Evolutionary conservation across 2,329 filamentous ascomycete species (phyloP).

Genomic region (Paecilomyces niveus): DNA sequence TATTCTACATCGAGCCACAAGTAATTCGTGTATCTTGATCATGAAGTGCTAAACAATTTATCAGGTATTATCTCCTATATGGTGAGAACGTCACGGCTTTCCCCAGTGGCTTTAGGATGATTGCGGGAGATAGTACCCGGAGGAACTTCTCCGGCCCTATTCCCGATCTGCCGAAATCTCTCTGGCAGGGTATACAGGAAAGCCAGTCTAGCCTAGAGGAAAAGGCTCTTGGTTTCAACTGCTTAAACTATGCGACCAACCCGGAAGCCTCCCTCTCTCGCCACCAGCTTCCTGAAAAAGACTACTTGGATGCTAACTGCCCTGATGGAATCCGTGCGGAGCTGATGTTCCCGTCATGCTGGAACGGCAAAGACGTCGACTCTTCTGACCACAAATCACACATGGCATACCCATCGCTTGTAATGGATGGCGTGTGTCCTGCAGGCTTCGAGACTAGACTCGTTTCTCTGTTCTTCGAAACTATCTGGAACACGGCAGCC

Average conservation of each 20-base stretch:
- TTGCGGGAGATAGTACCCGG: conserved; percentile 63
- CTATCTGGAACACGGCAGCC: conserved; percentile 67
- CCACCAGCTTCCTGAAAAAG: conserved; percentile 74
- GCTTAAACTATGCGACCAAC: conserved; percentile 65
- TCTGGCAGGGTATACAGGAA: conserved; percentile 58
- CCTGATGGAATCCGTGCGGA: conserved; percentile 74
- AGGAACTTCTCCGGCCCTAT: conserved; percentile 65
- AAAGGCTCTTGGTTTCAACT: conserved; percentile 91
- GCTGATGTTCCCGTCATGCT: conserved; percentile 83
- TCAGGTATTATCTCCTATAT: conserved; percentile 74
- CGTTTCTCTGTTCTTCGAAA: conserved; percentile 75
- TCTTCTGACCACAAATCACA: conserved; percentile 53
- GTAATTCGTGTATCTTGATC: conserved; percentile 2
- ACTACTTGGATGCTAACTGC: conserved; percentile 73
- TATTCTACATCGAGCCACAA: conserved; percentile 2
- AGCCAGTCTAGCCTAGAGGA: conserved; percentile 66
- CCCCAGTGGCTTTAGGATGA: conserved; percentile 70
- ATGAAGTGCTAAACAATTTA: conserved; percentile 22
- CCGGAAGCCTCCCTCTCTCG: conserved; percentile 72
- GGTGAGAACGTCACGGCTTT: conserved; percentile 62
- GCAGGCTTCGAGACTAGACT: conserved; percentile 59
- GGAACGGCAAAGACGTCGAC: conserved; percentile 63
- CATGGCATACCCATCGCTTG: conserved; percentile 69
- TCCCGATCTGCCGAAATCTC: conserved; percentile 61
- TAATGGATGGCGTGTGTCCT: conserved; percentile 72